phyloP scores from a whole-genome alignment of 306 rosid genomes.

The Ammopiptanthus mongolicus region DNA sequence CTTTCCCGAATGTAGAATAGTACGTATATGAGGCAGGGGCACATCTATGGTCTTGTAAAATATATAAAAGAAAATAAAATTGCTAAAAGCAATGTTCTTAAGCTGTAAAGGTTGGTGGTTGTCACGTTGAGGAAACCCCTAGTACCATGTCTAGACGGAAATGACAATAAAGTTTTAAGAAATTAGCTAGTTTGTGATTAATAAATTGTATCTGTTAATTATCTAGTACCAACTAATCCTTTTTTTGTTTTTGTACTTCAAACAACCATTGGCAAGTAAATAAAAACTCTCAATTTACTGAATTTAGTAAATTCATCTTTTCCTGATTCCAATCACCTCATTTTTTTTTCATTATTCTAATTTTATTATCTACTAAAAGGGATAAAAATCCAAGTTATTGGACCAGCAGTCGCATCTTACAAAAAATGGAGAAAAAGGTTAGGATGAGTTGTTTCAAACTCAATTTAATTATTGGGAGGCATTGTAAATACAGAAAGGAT shows the following conservation, averaged over 20 bases:
- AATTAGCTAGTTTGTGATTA: not conserved
- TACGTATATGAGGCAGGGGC: not conserved
- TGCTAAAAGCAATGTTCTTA: slow-evolving; percentile 3
- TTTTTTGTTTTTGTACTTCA: not conserved
- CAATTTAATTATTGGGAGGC: not conserved
- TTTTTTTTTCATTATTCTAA: not conserved
- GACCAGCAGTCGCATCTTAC: not conserved
- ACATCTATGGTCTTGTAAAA: not conserved
- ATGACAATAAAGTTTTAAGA: not conserved
- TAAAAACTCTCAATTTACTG: not conserved
- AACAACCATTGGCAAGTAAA: not conserved
- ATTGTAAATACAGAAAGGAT: slow-evolving; percentile 29
- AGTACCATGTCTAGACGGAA: not conserved
- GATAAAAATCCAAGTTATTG: slow-evolving; percentile 1
- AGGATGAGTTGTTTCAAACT: slow-evolving; percentile 1
- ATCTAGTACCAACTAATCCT: not conserved
- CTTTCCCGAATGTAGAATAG: not conserved
- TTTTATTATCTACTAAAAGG: not conserved
- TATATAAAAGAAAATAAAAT: not conserved
- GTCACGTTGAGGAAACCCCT: slow-evolving; percentile 17
- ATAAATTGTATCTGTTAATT: not conserved
- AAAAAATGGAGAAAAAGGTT: not conserved
- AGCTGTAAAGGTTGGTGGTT: not conserved
- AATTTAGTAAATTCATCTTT: not conserved
- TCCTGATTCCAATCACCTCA: not conserved